Evolutionary conservation across 1,139 yeast genomes (phyloP).

Genomic region (Yamadazyma sp.): DNA sequence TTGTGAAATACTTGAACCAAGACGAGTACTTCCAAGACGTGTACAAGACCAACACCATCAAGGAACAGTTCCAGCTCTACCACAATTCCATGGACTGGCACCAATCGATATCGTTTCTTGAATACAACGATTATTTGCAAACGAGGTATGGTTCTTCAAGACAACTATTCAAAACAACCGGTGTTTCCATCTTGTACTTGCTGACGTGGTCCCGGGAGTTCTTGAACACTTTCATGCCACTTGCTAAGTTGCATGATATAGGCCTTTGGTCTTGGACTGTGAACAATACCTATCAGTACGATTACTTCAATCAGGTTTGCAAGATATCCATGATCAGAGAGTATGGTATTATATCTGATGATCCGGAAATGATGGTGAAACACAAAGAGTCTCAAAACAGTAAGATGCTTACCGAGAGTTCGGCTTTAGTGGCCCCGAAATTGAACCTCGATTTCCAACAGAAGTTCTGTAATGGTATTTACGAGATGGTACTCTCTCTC

Average conservation of each 20-base stretch:
- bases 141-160: slow-evolving; percentile 25
- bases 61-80: slow-evolving; percentile 33
- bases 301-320: slow-evolving; percentile 36
- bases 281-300: slow-evolving; percentile 53
- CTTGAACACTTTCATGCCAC: slow-evolving; percentile 37
- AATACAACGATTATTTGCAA: slow-evolving; percentile 36
- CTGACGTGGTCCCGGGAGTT: slow-evolving; percentile 42
- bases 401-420: slow-evolving; percentile 3
- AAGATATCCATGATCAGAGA: slow-evolving; percentile 26
- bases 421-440: neutral
- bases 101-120: slow-evolving; percentile 33
- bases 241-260: slow-evolving; percentile 41
- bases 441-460: neutral
- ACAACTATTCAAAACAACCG: slow-evolving; percentile 32
- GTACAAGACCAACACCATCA: slow-evolving; percentile 16
- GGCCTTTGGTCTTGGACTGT: slow-evolving; percentile 82
- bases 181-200: slow-evolving; percentile 40
- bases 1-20: slow-evolving; percentile 54
- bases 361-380: slow-evolving; percentile 45
- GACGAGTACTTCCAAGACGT: slow-evolving; percentile 33
- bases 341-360: slow-evolving; percentile 63
- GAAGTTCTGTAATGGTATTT: too few relatives aligned
- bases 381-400: slow-evolving; percentile 11
- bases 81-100: slow-evolving; percentile 40
- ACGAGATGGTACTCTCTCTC: neutral